phyloP scores from a whole-genome alignment of 2,329 filamentous ascomycete species.

The Sclerotinia nivalis region DNA sequence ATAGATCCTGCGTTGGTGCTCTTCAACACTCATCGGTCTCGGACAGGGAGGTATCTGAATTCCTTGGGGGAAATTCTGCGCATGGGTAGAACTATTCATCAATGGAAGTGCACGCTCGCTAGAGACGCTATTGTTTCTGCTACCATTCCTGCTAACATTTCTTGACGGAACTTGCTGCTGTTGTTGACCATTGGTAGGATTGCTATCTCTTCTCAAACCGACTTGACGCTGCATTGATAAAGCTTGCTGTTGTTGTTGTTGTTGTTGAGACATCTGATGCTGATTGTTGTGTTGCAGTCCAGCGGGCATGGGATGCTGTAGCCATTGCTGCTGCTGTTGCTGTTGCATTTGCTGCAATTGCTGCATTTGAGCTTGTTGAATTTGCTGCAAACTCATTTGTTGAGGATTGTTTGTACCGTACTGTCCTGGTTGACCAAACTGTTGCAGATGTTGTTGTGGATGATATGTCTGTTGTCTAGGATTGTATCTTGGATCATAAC shows the following conservation, averaged over 20 bases:
- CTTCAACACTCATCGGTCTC: conserved; percentile 4
- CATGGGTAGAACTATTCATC: neutral
- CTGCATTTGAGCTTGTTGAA: conserved; percentile 23
- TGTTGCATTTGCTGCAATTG: conserved; percentile 26
- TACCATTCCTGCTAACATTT: conserved; percentile 23
- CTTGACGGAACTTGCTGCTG: conserved; percentile 7
- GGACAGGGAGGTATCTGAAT: neutral
- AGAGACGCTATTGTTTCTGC: conserved; percentile 18
- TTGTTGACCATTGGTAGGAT: conserved; percentile 22
- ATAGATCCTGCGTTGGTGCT: conserved; percentile 42
- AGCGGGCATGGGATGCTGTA: conserved; percentile 22
- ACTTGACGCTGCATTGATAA: conserved; percentile 27
- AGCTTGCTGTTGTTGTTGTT: conserved; percentile 26
- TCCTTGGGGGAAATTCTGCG: neutral
- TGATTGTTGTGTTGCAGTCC: conserved; percentile 3
- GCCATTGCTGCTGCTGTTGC: conserved; percentile 24
- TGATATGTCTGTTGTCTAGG: conserved; percentile 25
- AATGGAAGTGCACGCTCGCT: neutral
- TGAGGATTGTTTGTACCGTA: neutral
- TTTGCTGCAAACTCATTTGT: conserved; percentile 21
- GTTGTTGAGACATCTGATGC: conserved; percentile 18
- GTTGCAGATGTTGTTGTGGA: conserved; percentile 27
- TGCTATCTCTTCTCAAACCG: conserved; percentile 26
- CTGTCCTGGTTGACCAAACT: neutral
- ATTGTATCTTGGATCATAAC: neutral